Evolutionary conservation across 2,329 filamentous ascomycete genomes (phyloP).

Genomic region (Epichloe brachyelytri): DNA sequence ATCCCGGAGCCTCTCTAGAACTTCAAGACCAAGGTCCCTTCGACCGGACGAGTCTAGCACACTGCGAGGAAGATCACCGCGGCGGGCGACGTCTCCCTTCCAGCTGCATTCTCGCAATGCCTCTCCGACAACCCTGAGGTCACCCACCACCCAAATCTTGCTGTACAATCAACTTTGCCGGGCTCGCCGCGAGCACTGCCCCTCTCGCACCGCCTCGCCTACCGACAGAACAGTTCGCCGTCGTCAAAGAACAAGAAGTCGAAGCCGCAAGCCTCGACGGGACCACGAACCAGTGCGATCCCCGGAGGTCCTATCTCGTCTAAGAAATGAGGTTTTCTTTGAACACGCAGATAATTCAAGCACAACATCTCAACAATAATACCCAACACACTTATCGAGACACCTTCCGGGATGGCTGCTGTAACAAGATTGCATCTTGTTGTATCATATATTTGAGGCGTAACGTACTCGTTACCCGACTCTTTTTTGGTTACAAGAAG

Average conservation of each 20-base stretch:
- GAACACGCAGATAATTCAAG: constrained; percentile 6
- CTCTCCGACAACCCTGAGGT: constrained; percentile 21
- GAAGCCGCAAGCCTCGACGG: constrained; percentile 21
- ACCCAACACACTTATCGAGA: neutral
- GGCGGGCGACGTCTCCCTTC: constrained; percentile 25
- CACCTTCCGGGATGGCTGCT: neutral
- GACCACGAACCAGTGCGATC: constrained; percentile 18
- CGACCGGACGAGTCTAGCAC: constrained; percentile 29
- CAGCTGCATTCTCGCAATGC: constrained; percentile 19
- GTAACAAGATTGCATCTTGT: neutral
- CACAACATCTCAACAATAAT: neutral
- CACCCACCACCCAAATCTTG: constrained; percentile 28
- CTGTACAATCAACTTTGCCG: constrained; percentile 28
- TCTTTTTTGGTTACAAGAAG: neutral
- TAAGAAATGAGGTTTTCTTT: constrained; percentile 23
- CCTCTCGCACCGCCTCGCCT: constrained; percentile 25
- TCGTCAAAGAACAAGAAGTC: constrained; percentile 26
- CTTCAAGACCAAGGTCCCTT: constrained; percentile 16
- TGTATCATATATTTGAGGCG: neutral
- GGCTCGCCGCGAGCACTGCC: constrained; percentile 31
- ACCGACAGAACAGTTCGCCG: constrained; percentile 21
- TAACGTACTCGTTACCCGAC: neutral
- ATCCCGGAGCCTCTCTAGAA: constrained; percentile 24
- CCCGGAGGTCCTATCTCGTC: constrained; percentile 18
- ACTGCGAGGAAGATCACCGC: constrained; percentile 27